Conservation (phyloP, 2,329 filamentous ascomycete genomes). For the Microsporum audouinii region DNA sequence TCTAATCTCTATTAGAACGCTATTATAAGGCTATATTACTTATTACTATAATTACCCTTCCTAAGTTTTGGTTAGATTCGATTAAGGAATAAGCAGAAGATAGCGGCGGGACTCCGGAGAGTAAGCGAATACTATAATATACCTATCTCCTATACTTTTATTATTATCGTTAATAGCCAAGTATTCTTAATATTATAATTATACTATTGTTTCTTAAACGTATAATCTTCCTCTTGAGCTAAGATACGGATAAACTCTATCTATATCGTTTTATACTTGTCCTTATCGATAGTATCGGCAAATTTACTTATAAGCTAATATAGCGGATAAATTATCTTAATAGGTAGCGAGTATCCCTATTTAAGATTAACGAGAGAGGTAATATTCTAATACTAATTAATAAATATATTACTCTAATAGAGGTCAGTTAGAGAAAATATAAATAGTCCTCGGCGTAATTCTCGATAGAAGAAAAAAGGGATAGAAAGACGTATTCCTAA, state of each 20-base stretch:
- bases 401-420: slow-evolving; percentile 22
- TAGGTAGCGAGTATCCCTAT: slow-evolving; percentile 19
- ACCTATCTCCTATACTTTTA: neutral
- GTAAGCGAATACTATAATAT: slow-evolving; percentile 9
- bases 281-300: slow-evolving; percentile 12
- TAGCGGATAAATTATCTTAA: slow-evolving; percentile 23
- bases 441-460: slow-evolving; percentile 21
- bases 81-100: slow-evolving; percentile 7
- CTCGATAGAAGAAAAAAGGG: slow-evolving; percentile 12
- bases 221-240: slow-evolving; percentile 12
- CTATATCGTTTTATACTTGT: slow-evolving; percentile 12
- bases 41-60: neutral
- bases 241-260: slow-evolving; percentile 17
- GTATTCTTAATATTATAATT: neutral
- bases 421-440: slow-evolving; percentile 25
- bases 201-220: neutral
- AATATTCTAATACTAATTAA: slow-evolving; percentile 27
- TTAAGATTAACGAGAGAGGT: slow-evolving; percentile 27
- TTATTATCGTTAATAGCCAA: slow-evolving; percentile 11
- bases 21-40: slow-evolving; percentile 12
- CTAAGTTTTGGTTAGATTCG: slow-evolving; percentile 6
- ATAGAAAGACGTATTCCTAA: slow-evolving; percentile 26
- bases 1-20: slow-evolving; percentile 12
- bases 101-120: neutral
- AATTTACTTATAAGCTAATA: slow-evolving; percentile 22